phyloP scores from a whole-genome alignment of 352 stramenopile genomes.

The Globisporangium nodosum region DNA sequence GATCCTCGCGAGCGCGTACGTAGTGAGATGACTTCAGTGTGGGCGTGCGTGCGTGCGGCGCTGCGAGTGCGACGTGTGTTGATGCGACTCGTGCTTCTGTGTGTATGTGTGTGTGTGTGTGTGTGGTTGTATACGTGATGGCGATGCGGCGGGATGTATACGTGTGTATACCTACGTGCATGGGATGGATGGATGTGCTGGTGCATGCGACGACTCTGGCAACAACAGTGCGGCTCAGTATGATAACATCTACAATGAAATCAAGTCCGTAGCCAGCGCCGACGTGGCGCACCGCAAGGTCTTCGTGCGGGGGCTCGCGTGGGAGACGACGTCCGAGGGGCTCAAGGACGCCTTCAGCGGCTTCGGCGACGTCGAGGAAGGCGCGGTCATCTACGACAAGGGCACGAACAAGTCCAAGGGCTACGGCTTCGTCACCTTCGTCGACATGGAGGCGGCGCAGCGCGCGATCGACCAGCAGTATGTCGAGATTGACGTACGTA shows the following conservation, averaged over 20 bases:
- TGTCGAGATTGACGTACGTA: conserved; percentile 53
- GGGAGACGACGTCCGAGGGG: conserved; percentile 43
- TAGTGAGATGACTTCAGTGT: conserved; percentile 7
- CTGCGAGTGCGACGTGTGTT: conserved; percentile 4
- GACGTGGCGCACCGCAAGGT: conserved; percentile 65
- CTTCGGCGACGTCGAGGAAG: conserved; percentile 63
- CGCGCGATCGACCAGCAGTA: conserved; percentile 39
- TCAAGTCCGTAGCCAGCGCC: conserved; percentile 47
- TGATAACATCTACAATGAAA: conserved; percentile 46
- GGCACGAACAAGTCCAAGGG: conserved; percentile 50
- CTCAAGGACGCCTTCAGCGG: conserved; percentile 39
- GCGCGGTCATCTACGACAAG: conserved; percentile 59
- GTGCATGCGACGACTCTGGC: background rate
- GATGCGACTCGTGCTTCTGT: conserved; percentile 1
- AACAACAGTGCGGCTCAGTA: conserved; percentile 51
- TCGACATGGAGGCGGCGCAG: conserved; percentile 53
- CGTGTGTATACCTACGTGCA: conserved; percentile 1
- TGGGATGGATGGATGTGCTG: background rate
- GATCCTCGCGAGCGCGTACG: conserved; percentile 68
- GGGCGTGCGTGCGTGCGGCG: conserved; percentile 3
- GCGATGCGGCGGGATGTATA: background rate
- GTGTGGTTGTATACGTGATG: background rate
- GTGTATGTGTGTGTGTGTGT: background rate
- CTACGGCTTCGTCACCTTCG: conserved; percentile 66
- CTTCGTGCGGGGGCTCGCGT: conserved; percentile 59